Conservation (phyloP, 2,329 filamentous ascomycete genomes). For the Talaromyces amestolkiae region DNA sequence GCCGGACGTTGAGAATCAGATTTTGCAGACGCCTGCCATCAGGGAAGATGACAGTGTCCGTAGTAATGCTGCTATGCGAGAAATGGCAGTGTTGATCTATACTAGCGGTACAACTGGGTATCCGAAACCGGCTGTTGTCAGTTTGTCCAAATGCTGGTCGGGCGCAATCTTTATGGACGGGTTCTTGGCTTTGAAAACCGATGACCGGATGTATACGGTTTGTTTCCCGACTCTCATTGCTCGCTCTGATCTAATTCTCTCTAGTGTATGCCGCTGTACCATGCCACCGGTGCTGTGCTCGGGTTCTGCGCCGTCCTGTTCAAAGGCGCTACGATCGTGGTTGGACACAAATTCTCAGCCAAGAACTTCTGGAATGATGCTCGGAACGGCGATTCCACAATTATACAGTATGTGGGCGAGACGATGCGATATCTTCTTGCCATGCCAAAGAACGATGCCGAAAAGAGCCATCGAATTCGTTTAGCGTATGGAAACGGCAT, state of each 20-base stretch:
- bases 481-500: conserved; percentile 81
- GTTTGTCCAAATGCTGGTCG: conserved; percentile 64
- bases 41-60: conserved; percentile 60
- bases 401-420: conserved; percentile 85
- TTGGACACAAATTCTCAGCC: conserved; percentile 77
- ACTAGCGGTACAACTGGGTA: conserved; percentile 83
- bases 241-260: background rate
- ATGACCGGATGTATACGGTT: conserved; percentile 74
- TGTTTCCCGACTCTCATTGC: conserved; percentile 22
- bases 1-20: conserved; percentile 55
- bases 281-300: conserved; percentile 72
- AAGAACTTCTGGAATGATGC: conserved; percentile 74
- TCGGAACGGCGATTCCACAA: conserved; percentile 66
- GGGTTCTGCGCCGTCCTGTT: conserved; percentile 63
- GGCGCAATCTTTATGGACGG: conserved; percentile 53
- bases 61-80: conserved; percentile 49
- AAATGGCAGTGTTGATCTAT: conserved; percentile 74
- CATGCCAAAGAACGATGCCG: conserved; percentile 62
- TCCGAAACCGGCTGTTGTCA: conserved; percentile 74
- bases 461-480: conserved; percentile 70
- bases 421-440: conserved; percentile 79
- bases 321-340: conserved; percentile 63
- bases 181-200: conserved; percentile 58
- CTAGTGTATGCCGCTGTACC: conserved; percentile 84
- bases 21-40: conserved; percentile 51